Evolutionary conservation across 148 eudicot species (phyloP), one percentile per base, ranked within the genome.

Genomic region (Gaultheria prostrata): DNA sequence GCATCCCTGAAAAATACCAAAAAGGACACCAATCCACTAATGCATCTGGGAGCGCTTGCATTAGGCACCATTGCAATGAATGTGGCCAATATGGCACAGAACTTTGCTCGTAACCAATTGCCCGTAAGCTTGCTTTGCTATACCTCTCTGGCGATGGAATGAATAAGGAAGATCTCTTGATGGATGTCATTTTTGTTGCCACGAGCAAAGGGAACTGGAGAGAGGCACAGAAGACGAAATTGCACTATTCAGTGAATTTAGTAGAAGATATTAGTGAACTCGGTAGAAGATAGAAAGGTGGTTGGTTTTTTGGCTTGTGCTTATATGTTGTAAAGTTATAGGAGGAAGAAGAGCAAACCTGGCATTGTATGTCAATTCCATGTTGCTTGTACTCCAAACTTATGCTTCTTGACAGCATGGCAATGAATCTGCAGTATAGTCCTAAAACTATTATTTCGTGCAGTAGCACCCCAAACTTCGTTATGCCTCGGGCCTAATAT

Each of bases 281-380:
- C 17, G 20, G 57, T 3, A 14, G 5, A 51, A 56, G 20, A 14
- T 53, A 15, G 20, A 53, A 53, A 53, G 57, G 28, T 26, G 28
- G 15, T 51, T 77, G 1, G 3, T 51, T 77, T 49, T 10, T 24
- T 30, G 2, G 28, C 8, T 14, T 9, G 3, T 46, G 48, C 3
- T 8, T 45, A 26, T 18, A 9, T 73, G 50, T 3, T 48, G 18
- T 26, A 1, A 30, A 12, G 26, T 76, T 76, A 26, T 8, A 26
- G 61, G 4, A 28, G 6, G 43, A 61, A 80, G 39, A 26, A 45
- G 69, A 15, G 21, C 63, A 32, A 85, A 93, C 97, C 93, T 92
- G 97, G 84, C 95, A 92, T 76, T 94, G 95, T 69, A 92, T 92
- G 87, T 91, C 95, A 63, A 94, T 92, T 17, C 95, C 97, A 83